Percentiles rank a stretch among this genome's conserved stretches.
Evolutionary conservation across 352 stramenopile species (phyloP).

Genomic region (Phytophthora capsici): DNA sequence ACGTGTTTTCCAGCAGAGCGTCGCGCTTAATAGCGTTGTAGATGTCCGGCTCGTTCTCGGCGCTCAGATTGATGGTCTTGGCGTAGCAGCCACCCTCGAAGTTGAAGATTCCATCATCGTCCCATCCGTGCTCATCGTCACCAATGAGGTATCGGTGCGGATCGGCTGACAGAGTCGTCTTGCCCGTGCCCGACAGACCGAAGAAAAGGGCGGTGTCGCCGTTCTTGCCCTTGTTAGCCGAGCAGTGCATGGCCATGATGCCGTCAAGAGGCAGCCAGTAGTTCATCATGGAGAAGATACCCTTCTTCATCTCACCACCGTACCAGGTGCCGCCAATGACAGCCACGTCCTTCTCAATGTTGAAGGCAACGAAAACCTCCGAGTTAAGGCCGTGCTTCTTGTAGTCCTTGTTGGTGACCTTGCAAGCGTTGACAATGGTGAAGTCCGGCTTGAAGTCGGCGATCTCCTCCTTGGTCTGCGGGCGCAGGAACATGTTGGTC

Average conservation of each 20-base stretch:
- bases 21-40: constrained; percentile 97
- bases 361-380: constrained; percentile 97
- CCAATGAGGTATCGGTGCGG: constrained; percentile 84
- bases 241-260: constrained; percentile 99
- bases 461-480: constrained; percentile 84
- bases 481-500: constrained; percentile 96
- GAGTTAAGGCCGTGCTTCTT: constrained; percentile 95
- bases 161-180: constrained; percentile 93
- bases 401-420: constrained; percentile 94
- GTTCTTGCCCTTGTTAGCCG: constrained; percentile 97
- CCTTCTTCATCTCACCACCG: constrained; percentile 99
- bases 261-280: constrained; percentile 96
- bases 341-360: constrained; percentile 95
- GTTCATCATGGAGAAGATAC: constrained; percentile 99
- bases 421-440: constrained; percentile 98
- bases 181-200: constrained; percentile 91
- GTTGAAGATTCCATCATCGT: constrained; percentile 98
- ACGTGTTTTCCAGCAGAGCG: constrained; percentile 98
- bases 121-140: constrained; percentile 97
- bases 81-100: constrained; percentile 99
- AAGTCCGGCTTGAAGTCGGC: constrained; percentile 97
- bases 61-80: constrained; percentile 98
- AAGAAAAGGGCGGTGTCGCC: constrained; percentile 98
- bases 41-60: constrained; percentile 98
- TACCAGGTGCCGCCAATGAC: constrained; percentile 98